phyloP scores from a whole-genome alignment of 371 early-diverging fungal species.

The Mortierella sp. region DNA sequence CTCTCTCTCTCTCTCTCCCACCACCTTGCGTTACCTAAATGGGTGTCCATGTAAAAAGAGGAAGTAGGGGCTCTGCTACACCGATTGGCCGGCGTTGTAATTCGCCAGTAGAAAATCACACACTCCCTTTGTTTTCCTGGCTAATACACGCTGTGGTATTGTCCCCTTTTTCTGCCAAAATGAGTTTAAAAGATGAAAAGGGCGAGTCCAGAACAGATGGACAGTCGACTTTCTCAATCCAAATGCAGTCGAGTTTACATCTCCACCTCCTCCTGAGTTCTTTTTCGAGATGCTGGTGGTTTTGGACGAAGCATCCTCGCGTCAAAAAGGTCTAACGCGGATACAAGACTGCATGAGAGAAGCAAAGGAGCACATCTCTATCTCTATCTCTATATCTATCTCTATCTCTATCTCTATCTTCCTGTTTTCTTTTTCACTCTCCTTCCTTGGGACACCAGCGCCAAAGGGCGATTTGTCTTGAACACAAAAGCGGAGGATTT shows the following conservation, averaged over 20 bases:
- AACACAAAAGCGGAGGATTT: not conserved
- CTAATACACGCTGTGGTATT: not conserved
- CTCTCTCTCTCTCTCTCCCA: no score
- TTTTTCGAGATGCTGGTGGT: not conserved
- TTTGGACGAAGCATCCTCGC: not conserved
- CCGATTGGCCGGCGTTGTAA: not conserved
- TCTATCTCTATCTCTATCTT: no score
- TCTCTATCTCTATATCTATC: no score
- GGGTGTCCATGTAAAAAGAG: not conserved
- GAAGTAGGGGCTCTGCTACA: not conserved
- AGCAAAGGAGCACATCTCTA: not conserved
- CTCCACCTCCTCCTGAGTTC: not conserved
- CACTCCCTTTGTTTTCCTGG: not conserved
- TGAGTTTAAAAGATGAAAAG: not conserved
- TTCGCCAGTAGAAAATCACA: not conserved
- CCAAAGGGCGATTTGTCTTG: no score
- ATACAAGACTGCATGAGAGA: not conserved
- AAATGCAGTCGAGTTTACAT: not conserved
- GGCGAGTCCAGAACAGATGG: conserved; percentile 1
- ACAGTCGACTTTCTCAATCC: not conserved
- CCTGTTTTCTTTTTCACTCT: not conserved
- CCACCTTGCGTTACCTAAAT: not conserved
- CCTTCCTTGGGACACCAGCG: no score
- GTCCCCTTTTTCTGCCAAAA: not conserved
- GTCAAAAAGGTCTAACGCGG: not conserved